Evolutionary conservation across 306 rosid species (phyloP).

Genomic region (Cucurbita maxima): DNA sequence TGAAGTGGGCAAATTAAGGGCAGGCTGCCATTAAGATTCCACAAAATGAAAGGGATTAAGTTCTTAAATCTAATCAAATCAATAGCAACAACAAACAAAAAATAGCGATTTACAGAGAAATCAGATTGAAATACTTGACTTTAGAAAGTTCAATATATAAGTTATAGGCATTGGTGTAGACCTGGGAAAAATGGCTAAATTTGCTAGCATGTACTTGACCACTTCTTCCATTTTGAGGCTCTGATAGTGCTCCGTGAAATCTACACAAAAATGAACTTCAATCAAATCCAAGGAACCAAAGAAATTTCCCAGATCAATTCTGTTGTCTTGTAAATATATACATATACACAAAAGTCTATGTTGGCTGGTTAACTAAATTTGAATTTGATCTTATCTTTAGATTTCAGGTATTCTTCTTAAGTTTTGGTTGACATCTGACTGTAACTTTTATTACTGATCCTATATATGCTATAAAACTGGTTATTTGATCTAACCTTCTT

Average conservation of each 20-base stretch:
- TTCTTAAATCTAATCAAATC: neutral
- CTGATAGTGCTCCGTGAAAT: slow-evolving; percentile 3
- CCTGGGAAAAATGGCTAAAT: neutral
- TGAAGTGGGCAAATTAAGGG: neutral
- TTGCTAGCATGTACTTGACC: neutral
- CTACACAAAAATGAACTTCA: neutral
- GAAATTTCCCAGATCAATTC: neutral
- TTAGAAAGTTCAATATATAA: neutral
- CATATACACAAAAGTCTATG: neutral
- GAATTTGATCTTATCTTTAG: neutral
- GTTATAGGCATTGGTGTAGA: neutral
- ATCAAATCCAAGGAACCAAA: neutral
- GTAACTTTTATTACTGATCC: neutral
- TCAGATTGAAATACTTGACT: neutral
- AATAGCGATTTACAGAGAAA: neutral
- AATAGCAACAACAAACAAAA: neutral
- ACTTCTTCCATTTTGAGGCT: neutral
- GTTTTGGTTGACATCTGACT: neutral
- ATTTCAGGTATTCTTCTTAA: neutral
- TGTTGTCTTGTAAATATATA: neutral
- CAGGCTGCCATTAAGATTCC: slow-evolving; percentile 1
- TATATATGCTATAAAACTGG: neutral
- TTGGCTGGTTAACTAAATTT: neutral
- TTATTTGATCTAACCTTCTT: neutral
- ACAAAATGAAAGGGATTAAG: neutral